Base-by-base conservation (phyloP, 2,329 filamentous ascomycete species). In the Stemphylium lycopersici region DNA sequence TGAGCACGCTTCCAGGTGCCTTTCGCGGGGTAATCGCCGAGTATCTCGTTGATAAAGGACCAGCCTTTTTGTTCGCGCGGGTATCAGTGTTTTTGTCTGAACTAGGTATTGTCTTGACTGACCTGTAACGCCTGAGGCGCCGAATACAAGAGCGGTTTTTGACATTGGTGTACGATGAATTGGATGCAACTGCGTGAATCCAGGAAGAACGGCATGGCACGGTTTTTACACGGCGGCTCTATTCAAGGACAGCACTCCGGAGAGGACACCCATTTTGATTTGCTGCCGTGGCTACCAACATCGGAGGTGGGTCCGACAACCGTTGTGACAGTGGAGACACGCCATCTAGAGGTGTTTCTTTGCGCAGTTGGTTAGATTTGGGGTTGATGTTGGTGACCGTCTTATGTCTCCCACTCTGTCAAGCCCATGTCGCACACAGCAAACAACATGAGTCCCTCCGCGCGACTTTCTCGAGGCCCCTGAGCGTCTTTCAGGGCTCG, bases 141-240 rank as follows among this genome's bases (percentile, higher is more conserved):
- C 78, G 41, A 78, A 78, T 15, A 79, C 71, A 7, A 79, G 69
- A 2, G 77, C 77, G 36, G 77, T 70, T 52, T 74, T 71, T 3
- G 65, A 69, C 67, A 70, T 70, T 13, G 13, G 41, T 22, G 29
- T 26, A 24, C 42, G 36, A 26, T 36, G 42, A 18, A 34, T 24
- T 13, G 4, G 12, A 15, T n/a, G 5, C 12, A 20, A 7, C 22
- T n/a, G 22, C 20, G 4, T 2, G 12, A 42, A 18, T n/a, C n/a
- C 3, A 24, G 16, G 4, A 11, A n/a, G 18, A n/a, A 37, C 24
- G n/a, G 33, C n/a, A 24, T 24, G 38, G 38, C 20, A 36, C 16
- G 29, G 20, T 4, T 12, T 26, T 32, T 8, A 26, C 15, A 15
- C 18, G 41, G 13, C 32, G 22, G 22, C 6, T 24, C 22, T 24